Evolutionary conservation across 306 rosid genomes (phyloP).

Genomic region (Prunus armeniaca): DNA sequence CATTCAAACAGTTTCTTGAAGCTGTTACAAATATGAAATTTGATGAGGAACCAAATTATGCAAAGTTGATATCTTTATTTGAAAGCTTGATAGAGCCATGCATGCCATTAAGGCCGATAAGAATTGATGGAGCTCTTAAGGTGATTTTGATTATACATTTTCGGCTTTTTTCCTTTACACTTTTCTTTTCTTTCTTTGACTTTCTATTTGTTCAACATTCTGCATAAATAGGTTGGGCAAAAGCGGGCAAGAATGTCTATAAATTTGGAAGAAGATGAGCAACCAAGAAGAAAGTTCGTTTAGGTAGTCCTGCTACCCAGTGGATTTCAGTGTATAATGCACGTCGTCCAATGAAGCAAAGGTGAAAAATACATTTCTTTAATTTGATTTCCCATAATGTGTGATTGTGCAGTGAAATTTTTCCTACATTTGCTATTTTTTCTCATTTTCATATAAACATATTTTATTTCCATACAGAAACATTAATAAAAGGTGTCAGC

Average conservation of each 20-base stretch:
- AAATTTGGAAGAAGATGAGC: constrained; percentile 88
- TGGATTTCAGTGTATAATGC: constrained; percentile 98
- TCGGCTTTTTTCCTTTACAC: not conserved
- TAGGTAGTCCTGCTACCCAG: constrained; percentile 91
- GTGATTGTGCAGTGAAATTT: not conserved
- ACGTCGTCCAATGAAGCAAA: constrained; percentile 92
- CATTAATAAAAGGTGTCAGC: not conserved
- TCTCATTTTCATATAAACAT: not conserved
- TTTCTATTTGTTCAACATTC: constrained; percentile 4
- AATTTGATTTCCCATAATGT: constrained; percentile 4
- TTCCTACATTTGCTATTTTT: not conserved
- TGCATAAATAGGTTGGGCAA: constrained; percentile 72
- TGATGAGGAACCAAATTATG: constrained; percentile 92
- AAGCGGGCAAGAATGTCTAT: constrained; percentile 76
- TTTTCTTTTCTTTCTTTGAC: constrained; percentile 7
- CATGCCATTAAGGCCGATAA: constrained; percentile 67
- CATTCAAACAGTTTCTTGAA: constrained; percentile 86
- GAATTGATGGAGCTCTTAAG: constrained; percentile 95
- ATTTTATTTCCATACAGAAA: not conserved
- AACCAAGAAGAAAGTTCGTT: constrained; percentile 87
- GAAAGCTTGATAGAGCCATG: constrained; percentile 81
- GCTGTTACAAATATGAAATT: constrained; percentile 85
- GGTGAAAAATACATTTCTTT: constrained; percentile 44
- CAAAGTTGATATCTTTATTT: constrained; percentile 74
- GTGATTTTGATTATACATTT: constrained; percentile 26